phyloP scores from a whole-genome alignment of 2,329 filamentous ascomycete species.

The Beauveria medogensis region DNA sequence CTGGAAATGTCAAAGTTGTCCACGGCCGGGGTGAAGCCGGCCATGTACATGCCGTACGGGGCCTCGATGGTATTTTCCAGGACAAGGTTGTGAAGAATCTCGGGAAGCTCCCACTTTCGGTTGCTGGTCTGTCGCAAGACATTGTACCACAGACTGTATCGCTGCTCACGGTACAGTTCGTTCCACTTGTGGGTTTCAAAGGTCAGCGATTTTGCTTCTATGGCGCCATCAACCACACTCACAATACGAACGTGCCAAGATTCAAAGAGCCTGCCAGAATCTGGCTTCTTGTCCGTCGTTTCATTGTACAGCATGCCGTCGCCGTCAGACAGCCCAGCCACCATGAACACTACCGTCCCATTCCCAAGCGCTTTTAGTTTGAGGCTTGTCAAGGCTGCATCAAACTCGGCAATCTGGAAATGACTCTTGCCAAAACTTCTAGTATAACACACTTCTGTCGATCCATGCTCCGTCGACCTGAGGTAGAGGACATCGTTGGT shows the following conservation, averaged over 20 bases:
- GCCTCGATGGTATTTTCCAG: slow-evolving; percentile 24
- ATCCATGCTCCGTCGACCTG: slow-evolving; percentile 20
- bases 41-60: slow-evolving; percentile 20
- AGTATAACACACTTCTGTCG: slow-evolving; percentile 24
- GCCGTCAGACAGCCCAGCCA: slow-evolving; percentile 24
- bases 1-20: slow-evolving; percentile 26
- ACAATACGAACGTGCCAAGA: slow-evolving; percentile 25
- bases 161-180: slow-evolving; percentile 22
- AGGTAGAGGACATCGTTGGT: slow-evolving; percentile 26
- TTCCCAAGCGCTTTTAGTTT: slow-evolving; percentile 27
- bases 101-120: slow-evolving; percentile 22
- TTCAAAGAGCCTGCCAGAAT: slow-evolving; percentile 28
- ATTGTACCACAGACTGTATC: slow-evolving; percentile 31
- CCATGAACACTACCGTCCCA: slow-evolving; percentile 27
- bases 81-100: slow-evolving; percentile 26
- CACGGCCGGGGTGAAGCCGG: slow-evolving; percentile 12
- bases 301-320: slow-evolving; percentile 27
- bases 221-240: slow-evolving; percentile 13
- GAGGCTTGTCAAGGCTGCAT: slow-evolving; percentile 24
- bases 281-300: slow-evolving; percentile 17
- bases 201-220: neutral
- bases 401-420: slow-evolving; percentile 21
- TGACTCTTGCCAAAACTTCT: slow-evolving; percentile 14
- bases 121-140: slow-evolving; percentile 19
- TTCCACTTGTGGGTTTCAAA: slow-evolving; percentile 22